These are phyloP conservation scores for Coelastrella sp. DNA, from an alignment of 139 green algal genomes.

Conservation along the genomic window DNA sequence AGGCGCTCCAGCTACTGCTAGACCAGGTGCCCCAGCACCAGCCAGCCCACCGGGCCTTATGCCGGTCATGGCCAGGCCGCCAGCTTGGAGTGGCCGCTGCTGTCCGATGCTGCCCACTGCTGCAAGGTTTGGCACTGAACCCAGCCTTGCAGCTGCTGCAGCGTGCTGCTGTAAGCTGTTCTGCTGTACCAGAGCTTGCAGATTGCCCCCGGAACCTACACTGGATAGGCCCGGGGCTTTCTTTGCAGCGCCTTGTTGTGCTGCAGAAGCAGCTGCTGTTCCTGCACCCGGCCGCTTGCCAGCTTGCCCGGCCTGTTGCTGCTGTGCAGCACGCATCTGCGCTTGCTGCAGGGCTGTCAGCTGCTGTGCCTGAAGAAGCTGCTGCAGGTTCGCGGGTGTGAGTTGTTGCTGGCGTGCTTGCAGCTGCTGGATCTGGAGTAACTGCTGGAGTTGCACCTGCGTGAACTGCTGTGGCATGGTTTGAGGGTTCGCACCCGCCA, in stretches of 20 bases:
- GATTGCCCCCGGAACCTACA: slow-evolving; percentile 7
- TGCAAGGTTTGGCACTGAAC: neutral
- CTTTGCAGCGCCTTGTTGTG: neutral
- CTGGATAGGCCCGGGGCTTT: neutral
- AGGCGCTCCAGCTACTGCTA: neutral
- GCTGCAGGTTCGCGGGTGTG: neutral
- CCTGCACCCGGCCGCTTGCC: neutral
- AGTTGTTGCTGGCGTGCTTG: neutral
- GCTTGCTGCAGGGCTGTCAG: neutral
- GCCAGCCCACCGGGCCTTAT: neutral
- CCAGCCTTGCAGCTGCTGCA: slow-evolving; percentile 24
- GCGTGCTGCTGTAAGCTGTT: slow-evolving; percentile 12
- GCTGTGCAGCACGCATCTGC: slow-evolving; percentile 21
- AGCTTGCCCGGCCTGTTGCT: neutral
- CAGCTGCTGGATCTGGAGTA: neutral
- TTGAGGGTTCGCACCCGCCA: too few species aligned
- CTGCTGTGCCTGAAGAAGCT: neutral
- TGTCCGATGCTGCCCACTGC: neutral
- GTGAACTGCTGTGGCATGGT: neutral
- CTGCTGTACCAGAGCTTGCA: neutral
- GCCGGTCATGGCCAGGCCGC: neutral
- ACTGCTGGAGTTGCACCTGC: neutral
- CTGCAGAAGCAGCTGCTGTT: slow-evolving; percentile 11
- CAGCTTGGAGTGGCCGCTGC: neutral
- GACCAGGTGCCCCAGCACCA: neutral